A percentile compares a stretch with the other conserved stretches of the same genome.
Conservation (phyloP, 1,284 basidiomycete species). For the Austropuccinia psidii region DNA sequence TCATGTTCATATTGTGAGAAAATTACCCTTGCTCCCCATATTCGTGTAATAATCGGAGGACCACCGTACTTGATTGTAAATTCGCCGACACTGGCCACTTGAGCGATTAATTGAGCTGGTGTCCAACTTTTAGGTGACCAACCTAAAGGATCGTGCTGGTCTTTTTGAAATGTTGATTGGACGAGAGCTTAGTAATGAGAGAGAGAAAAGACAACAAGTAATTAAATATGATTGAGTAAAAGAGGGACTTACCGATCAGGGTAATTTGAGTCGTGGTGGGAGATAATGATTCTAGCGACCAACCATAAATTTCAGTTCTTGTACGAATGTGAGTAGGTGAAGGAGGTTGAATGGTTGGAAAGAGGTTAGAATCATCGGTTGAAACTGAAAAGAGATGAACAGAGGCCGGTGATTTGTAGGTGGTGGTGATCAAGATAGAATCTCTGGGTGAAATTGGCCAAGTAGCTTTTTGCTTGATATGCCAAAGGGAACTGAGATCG, state of each 20-base stretch:
- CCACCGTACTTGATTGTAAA: conserved; percentile 91
- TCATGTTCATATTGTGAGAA: conserved; percentile 80
- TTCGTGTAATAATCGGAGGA: conserved; percentile 75
- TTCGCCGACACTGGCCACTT: conserved; percentile 80
- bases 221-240: not conserved
- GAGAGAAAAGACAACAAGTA: not conserved
- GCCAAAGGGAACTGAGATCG: conserved; percentile 85
- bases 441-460: conserved; percentile 93
- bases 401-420: conserved; percentile 91
- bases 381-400: conserved; percentile 96
- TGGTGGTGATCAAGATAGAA: conserved; percentile 80
- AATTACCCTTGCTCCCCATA: conserved; percentile 67
- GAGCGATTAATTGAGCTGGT: conserved; percentile 67
- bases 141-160: conserved; percentile 94
- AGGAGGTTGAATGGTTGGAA: conserved; percentile 65
- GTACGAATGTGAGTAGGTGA: conserved; percentile 77
- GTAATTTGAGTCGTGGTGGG: conserved; percentile 92
- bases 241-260: conserved; percentile 62
- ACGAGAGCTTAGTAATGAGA: too few species aligned
- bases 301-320: conserved; percentile 90
- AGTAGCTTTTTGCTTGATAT: conserved; percentile 73
- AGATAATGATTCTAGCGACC: conserved; percentile 90
- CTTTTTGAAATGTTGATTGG: conserved; percentile 46
- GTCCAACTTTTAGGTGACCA: conserved; percentile 94
- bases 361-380: conserved; percentile 75